A percentile compares a stretch with the other conserved stretches of the same genome.
Conservation (phyloP, 208 protist species). For the Acanthamoeba triangularis region DNA sequence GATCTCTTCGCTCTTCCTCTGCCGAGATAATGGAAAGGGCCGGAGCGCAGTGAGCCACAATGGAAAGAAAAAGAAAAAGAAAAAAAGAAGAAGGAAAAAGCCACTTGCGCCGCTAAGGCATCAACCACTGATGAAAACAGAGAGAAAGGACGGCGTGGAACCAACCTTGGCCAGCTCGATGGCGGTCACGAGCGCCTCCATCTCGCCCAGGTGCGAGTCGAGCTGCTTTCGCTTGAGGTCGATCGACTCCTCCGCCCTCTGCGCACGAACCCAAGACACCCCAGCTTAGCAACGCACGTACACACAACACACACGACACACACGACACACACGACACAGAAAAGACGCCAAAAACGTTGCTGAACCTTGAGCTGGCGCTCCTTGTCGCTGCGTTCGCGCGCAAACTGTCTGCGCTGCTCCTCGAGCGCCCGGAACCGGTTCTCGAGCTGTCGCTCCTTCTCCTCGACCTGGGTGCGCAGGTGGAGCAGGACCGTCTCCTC, state of each 20-base stretch:
- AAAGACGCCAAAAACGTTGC: neutral
- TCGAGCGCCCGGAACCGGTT: conserved; percentile 29
- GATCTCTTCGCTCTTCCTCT: conserved; percentile 6
- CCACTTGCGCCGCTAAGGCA: no score
- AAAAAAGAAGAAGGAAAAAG: neutral
- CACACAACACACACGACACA: neutral
- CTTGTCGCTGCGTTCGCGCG: conserved; percentile 21
- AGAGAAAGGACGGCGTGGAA: neutral
- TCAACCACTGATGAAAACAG: no score
- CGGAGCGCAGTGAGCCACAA: no score
- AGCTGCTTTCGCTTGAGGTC: conserved; percentile 25
- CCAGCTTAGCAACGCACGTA: neutral
- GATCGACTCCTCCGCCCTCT: conserved; percentile 40
- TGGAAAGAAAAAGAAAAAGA: neutral
- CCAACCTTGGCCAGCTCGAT: conserved; percentile 57
- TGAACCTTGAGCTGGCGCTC: conserved; percentile 54
- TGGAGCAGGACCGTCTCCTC: conserved; percentile 40
- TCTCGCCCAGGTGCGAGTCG: conserved; percentile 21
- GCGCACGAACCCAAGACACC: no score
- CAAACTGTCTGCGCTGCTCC: conserved; percentile 22
- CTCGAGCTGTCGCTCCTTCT: conserved; percentile 22
- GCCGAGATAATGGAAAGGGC: no score
- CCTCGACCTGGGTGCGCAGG: conserved; percentile 2
- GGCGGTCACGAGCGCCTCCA: conserved; percentile 34
- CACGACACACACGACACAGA: neutral